Conservation (phyloP, 257 asterid species). For the Nicotiana benthamiana region DNA sequence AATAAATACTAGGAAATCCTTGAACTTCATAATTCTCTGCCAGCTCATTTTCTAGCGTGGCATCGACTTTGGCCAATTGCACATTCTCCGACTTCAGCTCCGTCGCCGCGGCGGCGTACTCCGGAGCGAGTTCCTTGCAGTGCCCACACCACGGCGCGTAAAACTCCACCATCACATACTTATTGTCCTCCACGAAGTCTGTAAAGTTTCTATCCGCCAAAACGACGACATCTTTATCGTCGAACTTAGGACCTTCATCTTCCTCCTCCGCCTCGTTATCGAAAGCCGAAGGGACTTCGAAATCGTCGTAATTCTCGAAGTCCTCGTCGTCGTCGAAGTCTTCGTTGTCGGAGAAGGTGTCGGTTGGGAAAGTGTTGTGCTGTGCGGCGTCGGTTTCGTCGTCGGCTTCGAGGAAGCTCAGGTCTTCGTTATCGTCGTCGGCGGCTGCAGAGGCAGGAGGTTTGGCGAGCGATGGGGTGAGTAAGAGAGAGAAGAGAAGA, state of each 20-base stretch:
- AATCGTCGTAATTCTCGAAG: conserved; percentile 42
- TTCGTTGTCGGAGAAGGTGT: conserved; percentile 10
- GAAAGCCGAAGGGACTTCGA: conserved; percentile 26
- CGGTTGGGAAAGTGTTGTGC: conserved; percentile 1
- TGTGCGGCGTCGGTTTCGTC: conserved; percentile 29
- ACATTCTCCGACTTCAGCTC: conserved; percentile 73
- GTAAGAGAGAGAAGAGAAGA: conserved; percentile 19
- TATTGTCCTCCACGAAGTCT: conserved; percentile 51
- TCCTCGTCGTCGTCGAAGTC: conserved; percentile 44
- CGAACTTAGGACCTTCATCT: conserved; percentile 40
- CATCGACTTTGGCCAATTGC: conserved; percentile 73
- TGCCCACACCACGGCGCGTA: conserved; percentile 99
- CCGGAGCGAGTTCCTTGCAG: conserved; percentile 78
- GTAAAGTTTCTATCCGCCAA: conserved; percentile 59
- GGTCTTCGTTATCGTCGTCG: conserved; percentile 60
- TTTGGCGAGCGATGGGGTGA: conserved; percentile 12
- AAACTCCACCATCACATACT: conserved; percentile 84
- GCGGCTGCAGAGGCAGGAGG: conserved; percentile 4
- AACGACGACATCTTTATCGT: conserved; percentile 75
- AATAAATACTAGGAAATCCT: conserved; percentile 71
- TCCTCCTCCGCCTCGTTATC: conserved; percentile 34
- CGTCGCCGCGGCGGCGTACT: conserved; percentile 81
- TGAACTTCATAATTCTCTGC: conserved; percentile 78
- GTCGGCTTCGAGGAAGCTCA: conserved; percentile 54
- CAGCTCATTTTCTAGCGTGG: conserved; percentile 62